Percentiles rank a stretch among this genome's conserved stretches.
Evolutionary conservation across 2,329 filamentous ascomycete genomes (phyloP).

Genomic region (Nigrograna mackinnonii): DNA sequence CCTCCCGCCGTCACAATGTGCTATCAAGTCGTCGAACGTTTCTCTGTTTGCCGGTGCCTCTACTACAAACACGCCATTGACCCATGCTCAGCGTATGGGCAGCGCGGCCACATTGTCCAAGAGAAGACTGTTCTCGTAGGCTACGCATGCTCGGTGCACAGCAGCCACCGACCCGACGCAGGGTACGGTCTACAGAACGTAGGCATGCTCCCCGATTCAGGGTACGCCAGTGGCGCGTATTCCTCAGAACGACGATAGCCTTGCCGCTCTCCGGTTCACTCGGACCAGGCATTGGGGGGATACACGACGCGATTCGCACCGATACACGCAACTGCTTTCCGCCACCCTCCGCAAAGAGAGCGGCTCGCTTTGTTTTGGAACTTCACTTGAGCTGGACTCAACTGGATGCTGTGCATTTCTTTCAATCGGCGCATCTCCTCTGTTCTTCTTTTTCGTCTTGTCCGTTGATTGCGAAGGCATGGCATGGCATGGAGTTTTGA

Average conservation of each 20-base stretch:
- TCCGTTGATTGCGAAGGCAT: slow-evolving; percentile 17
- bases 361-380: neutral
- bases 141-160: slow-evolving; percentile 71
- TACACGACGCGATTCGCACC: neutral
- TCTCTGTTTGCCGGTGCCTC: slow-evolving; percentile 83
- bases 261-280: neutral
- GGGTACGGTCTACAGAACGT: slow-evolving; percentile 13
- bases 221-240: slow-evolving; percentile 30
- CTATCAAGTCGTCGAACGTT: slow-evolving; percentile 83
- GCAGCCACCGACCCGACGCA: slow-evolving; percentile 27
- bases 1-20: slow-evolving; percentile 64
- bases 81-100: slow-evolving; percentile 75
- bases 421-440: slow-evolving; percentile 10
- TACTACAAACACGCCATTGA: slow-evolving; percentile 89
- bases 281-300: neutral
- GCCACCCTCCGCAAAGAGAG: no score
- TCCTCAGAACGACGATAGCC: slow-evolving; percentile 13
- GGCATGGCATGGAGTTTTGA: slow-evolving; percentile 25
- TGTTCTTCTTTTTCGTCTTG: slow-evolving; percentile 9
- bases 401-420: slow-evolving; percentile 13
- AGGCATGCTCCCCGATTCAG: slow-evolving; percentile 30
- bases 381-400: slow-evolving; percentile 29
- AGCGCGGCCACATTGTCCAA: slow-evolving; percentile 71
- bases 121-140: slow-evolving; percentile 81
- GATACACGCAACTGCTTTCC: no score